Base-by-base conservation (phyloP, 1,284 basidiomycete genomes). In the Sanghuangporus sanghuang region DNA sequence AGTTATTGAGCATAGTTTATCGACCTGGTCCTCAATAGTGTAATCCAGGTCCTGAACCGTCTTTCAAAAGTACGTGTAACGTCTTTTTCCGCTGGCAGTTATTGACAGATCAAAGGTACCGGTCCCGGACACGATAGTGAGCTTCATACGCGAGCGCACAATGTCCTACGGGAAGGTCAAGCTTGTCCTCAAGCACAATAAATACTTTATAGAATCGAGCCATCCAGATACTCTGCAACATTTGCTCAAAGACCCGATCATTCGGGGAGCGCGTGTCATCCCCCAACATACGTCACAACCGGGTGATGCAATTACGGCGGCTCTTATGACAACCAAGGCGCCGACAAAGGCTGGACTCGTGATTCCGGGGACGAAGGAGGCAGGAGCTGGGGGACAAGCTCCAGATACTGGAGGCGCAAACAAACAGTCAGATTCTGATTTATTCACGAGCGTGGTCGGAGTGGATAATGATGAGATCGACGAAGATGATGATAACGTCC, bases 141-240 rank as follows among this genome's bases (percentile, higher is more conserved):
- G 81, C 16, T 93, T 95, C 71, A 98, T 98, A 68, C 87, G 90
- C 66, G 90, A 93, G 66, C 90, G 95, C 68, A 98, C 96, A 0
- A 77, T 93, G 64, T 96, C 93, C 59, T 98, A 97, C 71, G 96
- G 96, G 63, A 98, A 98, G 79, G 93, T 98, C 74, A 96, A 97
- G 73, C 86, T 98, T 54, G 96, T 98, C 3, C 79, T 98, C 68
- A 98, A 98, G 74, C 91, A 97, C 74, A 98, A 98, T 80, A 93
- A 91, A 70, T 97, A 98, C 75, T 96, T 85, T 68, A 92, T 98
- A 69, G 96, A 98, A 75, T 96, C 93, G 18, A 90, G 86, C 65
- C 92, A 96, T 71, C 93, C 95, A 1, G 94, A 96, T 65, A 95
- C 93, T 21, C 80, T 98, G 23, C 90, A 96, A 70, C 79, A 86